These are phyloP conservation scores for Candida arabinofermentans DNA, from an alignment of 805 yeast genomes.

Conservation along the genomic window DNA sequence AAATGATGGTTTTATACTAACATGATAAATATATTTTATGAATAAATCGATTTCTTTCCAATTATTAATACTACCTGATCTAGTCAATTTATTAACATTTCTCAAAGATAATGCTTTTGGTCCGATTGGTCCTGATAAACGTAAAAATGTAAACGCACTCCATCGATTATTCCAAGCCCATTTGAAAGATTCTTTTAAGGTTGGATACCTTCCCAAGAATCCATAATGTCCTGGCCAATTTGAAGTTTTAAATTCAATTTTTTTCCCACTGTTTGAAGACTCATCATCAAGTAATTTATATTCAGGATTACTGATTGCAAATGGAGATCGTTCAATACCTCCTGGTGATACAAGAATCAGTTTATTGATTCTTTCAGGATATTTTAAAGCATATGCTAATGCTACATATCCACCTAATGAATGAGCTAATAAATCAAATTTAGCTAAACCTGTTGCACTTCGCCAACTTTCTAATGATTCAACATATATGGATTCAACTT, in stretches of 20 bases:
- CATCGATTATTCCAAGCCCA: constrained; percentile 39
- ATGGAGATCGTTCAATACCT: constrained; percentile 69
- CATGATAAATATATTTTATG: constrained; percentile 31
- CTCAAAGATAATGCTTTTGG: constrained; percentile 25
- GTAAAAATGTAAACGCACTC: constrained; percentile 45
- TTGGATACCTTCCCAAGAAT: constrained; percentile 46
- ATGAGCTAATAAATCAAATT: constrained; percentile 67
- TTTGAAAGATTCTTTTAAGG: constrained; percentile 31
- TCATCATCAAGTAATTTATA: constrained; percentile 6
- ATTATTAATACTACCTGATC: constrained; percentile 22
- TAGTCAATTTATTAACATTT: constrained; percentile 27
- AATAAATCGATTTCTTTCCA: constrained; percentile 28
- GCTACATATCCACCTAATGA: constrained; percentile 78
- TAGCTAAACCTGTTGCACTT: constrained; percentile 38
- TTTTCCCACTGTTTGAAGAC: constrained; percentile 3
- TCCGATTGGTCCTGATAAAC: constrained; percentile 39
- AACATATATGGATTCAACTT: constrained; percentile 53
- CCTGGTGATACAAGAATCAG: constrained; percentile 69
- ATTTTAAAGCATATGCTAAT: constrained; percentile 54
- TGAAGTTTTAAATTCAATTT: constrained; percentile 30
- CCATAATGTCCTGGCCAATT: constrained; percentile 41
- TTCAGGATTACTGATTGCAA: constrained; percentile 47
- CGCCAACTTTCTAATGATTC: constrained; percentile 68
- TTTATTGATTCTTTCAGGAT: constrained; percentile 51
- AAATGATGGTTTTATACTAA: constrained; percentile 28